Evolutionary conservation across 768 basidiomycete species (phyloP).

Genomic region (Hydnum rufescens): DNA sequence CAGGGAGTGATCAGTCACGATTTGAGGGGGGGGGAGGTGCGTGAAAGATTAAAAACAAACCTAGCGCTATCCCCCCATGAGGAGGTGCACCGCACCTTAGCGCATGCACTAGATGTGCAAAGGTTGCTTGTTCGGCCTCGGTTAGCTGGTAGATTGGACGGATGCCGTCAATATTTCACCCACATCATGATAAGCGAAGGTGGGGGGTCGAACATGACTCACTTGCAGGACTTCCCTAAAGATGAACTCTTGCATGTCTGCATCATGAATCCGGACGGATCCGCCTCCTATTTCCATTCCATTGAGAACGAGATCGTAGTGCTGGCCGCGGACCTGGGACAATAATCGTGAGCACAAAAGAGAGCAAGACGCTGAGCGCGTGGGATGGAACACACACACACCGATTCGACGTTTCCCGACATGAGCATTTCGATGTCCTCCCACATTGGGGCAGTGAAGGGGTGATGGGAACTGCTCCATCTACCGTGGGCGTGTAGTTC

Average conservation of each 20-base stretch:
- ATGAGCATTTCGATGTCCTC: slow-evolving; percentile 68
- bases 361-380: background rate
- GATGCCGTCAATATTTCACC: background rate
- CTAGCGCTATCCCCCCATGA: slow-evolving; percentile 86
- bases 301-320: slow-evolving; percentile 90
- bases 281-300: slow-evolving; percentile 89
- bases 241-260: slow-evolving; percentile 67
- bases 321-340: slow-evolving; percentile 70
- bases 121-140: slow-evolving; percentile 50
- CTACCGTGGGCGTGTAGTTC: slow-evolving; percentile 55
- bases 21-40: background rate
- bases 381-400: slow-evolving; percentile 15
- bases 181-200: background rate
- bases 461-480: slow-evolving; percentile 88
- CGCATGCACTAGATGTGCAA: slow-evolving; percentile 72
- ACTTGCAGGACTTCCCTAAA: slow-evolving; percentile 64
- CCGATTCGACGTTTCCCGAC: slow-evolving; percentile 39
- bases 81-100: slow-evolving; percentile 82
- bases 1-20: background rate
- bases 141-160: slow-evolving; percentile 31
- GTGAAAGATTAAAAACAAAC: slow-evolving; percentile 20
- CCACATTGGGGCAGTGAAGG: slow-evolving; percentile 90
- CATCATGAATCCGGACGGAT: slow-evolving; percentile 82
- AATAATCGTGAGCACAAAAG: background rate
- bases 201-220: slow-evolving; percentile 12